Percentiles rank a stretch among this genome's conserved stretches.
Conservation (phyloP, 495 filamentous ascomycete genomes). For the Penicillium macrosclerotiorum region DNA sequence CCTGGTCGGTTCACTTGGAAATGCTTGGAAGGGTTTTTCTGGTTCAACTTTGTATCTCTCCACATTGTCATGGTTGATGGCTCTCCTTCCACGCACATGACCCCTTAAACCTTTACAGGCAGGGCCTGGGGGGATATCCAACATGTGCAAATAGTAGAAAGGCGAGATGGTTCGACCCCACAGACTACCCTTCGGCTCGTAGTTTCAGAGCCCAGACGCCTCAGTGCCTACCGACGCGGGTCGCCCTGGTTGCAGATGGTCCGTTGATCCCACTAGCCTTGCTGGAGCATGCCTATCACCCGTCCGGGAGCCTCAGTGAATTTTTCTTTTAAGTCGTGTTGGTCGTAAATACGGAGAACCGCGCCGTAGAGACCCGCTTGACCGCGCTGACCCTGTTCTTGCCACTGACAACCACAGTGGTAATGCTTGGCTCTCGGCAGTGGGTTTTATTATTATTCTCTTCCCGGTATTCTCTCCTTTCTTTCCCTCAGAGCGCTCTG, state of each 20-base stretch:
- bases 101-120: not conserved
- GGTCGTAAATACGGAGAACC: slow-evolving; percentile 8
- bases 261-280: not conserved
- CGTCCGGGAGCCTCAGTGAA: slow-evolving; percentile 1
- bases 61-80: not conserved
- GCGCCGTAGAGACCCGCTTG: slow-evolving; percentile 1
- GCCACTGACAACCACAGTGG: slow-evolving; percentile 12
- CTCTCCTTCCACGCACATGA: not conserved
- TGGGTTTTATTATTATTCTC: slow-evolving; percentile 1
- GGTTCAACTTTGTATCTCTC: slow-evolving; percentile 3
- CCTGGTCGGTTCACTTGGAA: not conserved
- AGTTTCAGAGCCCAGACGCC: not conserved
- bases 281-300: not conserved
- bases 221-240: not conserved
- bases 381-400: slow-evolving; percentile 9
- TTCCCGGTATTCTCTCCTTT: slow-evolving; percentile 4
- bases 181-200: not conserved
- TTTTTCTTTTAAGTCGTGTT: not conserved
- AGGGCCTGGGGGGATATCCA: not conserved
- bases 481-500: not conserved
- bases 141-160: not conserved
- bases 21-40: not conserved
- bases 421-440: slow-evolving; percentile 15
- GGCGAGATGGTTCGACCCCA: not conserved
- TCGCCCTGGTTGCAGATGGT: not conserved